Conservation (phyloP, 768 basidiomycete species). For the Mycena epipterygia region DNA sequence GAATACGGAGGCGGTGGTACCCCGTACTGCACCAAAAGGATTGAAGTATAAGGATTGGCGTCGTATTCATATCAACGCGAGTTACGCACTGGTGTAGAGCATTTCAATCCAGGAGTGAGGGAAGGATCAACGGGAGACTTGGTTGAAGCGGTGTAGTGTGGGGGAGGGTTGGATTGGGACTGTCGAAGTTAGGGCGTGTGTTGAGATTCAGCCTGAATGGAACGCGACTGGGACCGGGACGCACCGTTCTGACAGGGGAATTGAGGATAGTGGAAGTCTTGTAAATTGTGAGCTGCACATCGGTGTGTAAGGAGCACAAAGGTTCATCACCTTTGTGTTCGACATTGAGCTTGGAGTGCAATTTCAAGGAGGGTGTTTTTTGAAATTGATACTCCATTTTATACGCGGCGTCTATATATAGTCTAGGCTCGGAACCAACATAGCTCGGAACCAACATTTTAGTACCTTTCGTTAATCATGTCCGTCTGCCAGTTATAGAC, state of each 20-base stretch:
- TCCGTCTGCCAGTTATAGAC: neutral
- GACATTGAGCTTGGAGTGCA: no score
- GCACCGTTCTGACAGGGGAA: neutral
- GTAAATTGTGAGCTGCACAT: neutral
- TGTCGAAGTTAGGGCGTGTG: neutral
- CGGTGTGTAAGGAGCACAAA: neutral
- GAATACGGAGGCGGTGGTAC: constrained; percentile 29
- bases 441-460: constrained; percentile 1
- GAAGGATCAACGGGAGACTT: neutral
- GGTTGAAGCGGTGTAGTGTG: constrained; percentile 6
- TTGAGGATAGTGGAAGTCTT: neutral
- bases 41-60: neutral
- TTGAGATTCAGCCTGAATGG: no score
- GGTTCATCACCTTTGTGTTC: neutral
- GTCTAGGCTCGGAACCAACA: no score
- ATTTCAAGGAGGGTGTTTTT: no score
- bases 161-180: neutral
- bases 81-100: constrained; percentile 2
- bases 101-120: neutral
- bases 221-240: no score
- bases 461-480: neutral
- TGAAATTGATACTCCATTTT: constrained; percentile 14
- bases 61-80: neutral
- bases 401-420: constrained; percentile 21
- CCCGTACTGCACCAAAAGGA: neutral